These are phyloP conservation scores for Sugiyamaella marilandica DNA, from an alignment of 805 yeast species.

Conservation along the genomic window DNA sequence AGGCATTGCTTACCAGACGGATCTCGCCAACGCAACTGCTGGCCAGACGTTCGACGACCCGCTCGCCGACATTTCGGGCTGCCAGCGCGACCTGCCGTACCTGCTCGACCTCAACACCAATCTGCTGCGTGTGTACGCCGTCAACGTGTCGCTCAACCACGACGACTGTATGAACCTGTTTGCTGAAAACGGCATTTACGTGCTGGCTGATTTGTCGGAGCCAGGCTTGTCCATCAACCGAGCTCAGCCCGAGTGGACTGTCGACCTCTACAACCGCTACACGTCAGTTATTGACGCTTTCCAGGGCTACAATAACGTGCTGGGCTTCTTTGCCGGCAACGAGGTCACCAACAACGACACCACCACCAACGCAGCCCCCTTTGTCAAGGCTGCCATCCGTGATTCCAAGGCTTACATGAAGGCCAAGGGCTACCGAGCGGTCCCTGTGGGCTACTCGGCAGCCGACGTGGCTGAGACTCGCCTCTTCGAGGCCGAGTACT, in stretches of 20 bases:
- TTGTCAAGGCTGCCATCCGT: conserved; percentile 93
- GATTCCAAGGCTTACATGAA: conserved; percentile 76
- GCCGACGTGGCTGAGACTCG: conserved; percentile 84
- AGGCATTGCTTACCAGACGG: conserved; percentile 85
- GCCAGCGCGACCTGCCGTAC: conserved; percentile 81
- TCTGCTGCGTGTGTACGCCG: conserved; percentile 79
- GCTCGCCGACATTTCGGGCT: conserved; percentile 60
- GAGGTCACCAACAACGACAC: conserved; percentile 83
- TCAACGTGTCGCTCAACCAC: conserved; percentile 68
- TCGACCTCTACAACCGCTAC: conserved; percentile 68
- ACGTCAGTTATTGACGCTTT: conserved; percentile 76
- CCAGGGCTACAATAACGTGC: conserved; percentile 68
- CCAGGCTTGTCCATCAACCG: conserved; percentile 77
- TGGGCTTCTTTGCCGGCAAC: conserved; percentile 97
- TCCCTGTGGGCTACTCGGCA: conserved; percentile 93
- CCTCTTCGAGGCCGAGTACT: conserved; percentile 73
- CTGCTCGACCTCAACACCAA: conserved; percentile 65
- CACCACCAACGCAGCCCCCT: conserved; percentile 87
- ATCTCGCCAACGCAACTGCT: conserved; percentile 48
- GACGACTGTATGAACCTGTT: conserved; percentile 71
- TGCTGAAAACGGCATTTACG: conserved; percentile 84
- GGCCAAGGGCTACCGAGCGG: conserved; percentile 58
- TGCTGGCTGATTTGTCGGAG: conserved; percentile 83
- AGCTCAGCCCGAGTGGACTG: conserved; percentile 72
- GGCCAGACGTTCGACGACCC: conserved; percentile 75